Evolutionary conservation across 1,139 yeast species (phyloP).

Genomic region (Lodderomyces beijingensis): DNA sequence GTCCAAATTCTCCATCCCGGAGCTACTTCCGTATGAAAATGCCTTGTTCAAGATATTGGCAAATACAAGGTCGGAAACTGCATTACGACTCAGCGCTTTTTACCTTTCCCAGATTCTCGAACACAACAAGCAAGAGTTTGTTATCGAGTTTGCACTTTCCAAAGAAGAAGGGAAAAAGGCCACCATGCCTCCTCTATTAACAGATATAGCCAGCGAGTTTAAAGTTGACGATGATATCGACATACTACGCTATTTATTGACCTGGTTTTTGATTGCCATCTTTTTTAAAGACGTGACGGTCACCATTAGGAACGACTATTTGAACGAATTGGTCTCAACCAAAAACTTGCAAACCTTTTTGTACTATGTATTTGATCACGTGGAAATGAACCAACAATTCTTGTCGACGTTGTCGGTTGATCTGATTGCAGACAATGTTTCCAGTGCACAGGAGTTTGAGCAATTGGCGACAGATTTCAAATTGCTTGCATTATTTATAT

Average conservation of each 20-base stretch:
- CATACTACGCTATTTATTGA: conserved; percentile 53
- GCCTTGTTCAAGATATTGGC: conserved; percentile 21
- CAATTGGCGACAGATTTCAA: conserved; percentile 22
- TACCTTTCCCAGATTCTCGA: conserved; percentile 33
- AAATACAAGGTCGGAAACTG: conserved; percentile 18
- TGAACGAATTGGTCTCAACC: conserved; percentile 43
- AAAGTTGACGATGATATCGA: conserved; percentile 7
- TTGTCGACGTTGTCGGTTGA: conserved; percentile 8
- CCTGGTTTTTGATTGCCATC: conserved; percentile 63
- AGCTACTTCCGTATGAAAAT: conserved; percentile 14
- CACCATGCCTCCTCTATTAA: conserved; percentile 32
- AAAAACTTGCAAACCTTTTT: conserved; percentile 46
- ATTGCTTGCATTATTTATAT: conserved; percentile 48
- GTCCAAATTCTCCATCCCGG: conserved; percentile 9
- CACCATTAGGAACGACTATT: conserved; percentile 3
- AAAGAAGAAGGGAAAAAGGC: conserved; percentile 24
- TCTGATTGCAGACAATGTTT: conserved; percentile 17
- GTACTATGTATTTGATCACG: conserved; percentile 47
- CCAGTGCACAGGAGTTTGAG: conserved; percentile 18
- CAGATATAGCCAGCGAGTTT: conserved; percentile 16
- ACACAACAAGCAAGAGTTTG: conserved; percentile 49
- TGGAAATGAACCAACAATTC: conserved; percentile 35
- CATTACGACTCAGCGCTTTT: conserved; percentile 35
- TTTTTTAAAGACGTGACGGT: conserved; percentile 62
- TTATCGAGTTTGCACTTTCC: conserved; percentile 56